Base-by-base conservation (phyloP, 78 protist species). In the Isochrysis galbana region DNA sequence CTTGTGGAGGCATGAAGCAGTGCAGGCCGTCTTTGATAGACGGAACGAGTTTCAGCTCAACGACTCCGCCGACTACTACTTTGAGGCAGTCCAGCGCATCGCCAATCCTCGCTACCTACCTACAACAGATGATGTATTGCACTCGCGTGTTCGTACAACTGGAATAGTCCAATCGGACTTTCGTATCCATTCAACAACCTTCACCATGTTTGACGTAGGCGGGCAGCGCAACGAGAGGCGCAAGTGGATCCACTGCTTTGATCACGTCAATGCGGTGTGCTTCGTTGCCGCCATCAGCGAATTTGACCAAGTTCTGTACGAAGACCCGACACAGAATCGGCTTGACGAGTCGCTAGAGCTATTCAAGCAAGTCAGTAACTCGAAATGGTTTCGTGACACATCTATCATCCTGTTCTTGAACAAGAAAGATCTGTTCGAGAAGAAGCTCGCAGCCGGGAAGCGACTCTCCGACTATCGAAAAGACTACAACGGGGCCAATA, bases 211-310 rank as follows among this genome's bases (percentile, higher is more conserved):
- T 23, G 99, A 98, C 70, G 98, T 98, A 21, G 99, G 98, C 51
- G 99, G 99, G 36, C 99, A 98, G 93, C 94, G 98, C 42, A 91
- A 92, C 55, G 98, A 97, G 94, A 83, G 99, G n/a, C 51, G 90
- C 47, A 98, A 97, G 95, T 98, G 99, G 99, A 97, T 98, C 93
- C 98, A 98, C 93, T 96, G 98, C 90, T 98, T 98, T 95, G 96
- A 95, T 80, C 93, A 94, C 72, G 99, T 98, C n/a, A 97, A 98
- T 4, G 98, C 98, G n/a, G 96, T 98, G 69, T 94, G 97, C 45
- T 98, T 97, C 90, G 94, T 95, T 70, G 95, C 96, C 34, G 97
- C 98, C 0, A 88, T 97, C 46, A 61, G 92, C 80, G 99, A 95
- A 84, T 98, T 94, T 86, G 98, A 98, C n/a, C 84, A 77, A 46